Evolutionary conservation across 768 basidiomycete species (phyloP), one percentile per base, ranked within the genome.

Genomic region (Mycena rebaudengoi): DNA sequence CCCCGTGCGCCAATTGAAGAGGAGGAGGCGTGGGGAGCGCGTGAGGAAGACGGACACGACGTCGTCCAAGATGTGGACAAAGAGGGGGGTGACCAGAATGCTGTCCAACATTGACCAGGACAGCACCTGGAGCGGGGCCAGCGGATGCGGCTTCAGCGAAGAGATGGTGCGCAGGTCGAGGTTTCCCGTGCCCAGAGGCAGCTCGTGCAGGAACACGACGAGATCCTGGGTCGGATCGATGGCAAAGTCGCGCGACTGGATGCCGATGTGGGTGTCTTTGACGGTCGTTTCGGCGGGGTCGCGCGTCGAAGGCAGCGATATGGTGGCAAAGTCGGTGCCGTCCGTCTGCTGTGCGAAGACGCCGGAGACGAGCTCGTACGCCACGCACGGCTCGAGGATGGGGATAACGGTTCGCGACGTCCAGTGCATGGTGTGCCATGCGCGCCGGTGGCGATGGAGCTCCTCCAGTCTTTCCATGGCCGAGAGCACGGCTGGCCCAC

Each of bases 191-290:
- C 48, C 64, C 18, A 71, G 70, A 25, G 70, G n/a, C n/a, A n/a
- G 69, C 54, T 72, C 67, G 51, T 70, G 71, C 16, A 86, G 72
- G 16, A 85, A 70, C 8, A 83, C 79, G 35, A 89, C 75, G 45
- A 90, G 68, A 65, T 90, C 87, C 70, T 90, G 89, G 5, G 85
- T 81, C 1, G 89, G 87, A 66, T 90, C 88, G n/a, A 89, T 83
- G 0, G 86, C 87, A 62, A 89, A 87, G 68, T 89, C 88, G 43
- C 84, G 78, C 37, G 81, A 77, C 10, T 72, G 60, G 8, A 86
- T 44, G 1, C 78, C 80, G 0, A 88, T 41, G 28, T 85, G 76
- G 21, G 73, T 52, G 55, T 75, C 68, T 45, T 68, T 66, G 14
- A 72, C 21, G 1, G 72, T 53, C 16, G 68, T 60, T 10, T 69